A percentile compares a stretch with the other conserved stretches of the same genome.
phyloP scores from a whole-genome alignment of 192 early-diverging fungal genomes.

The Backusella parvicylindrica region DNA sequence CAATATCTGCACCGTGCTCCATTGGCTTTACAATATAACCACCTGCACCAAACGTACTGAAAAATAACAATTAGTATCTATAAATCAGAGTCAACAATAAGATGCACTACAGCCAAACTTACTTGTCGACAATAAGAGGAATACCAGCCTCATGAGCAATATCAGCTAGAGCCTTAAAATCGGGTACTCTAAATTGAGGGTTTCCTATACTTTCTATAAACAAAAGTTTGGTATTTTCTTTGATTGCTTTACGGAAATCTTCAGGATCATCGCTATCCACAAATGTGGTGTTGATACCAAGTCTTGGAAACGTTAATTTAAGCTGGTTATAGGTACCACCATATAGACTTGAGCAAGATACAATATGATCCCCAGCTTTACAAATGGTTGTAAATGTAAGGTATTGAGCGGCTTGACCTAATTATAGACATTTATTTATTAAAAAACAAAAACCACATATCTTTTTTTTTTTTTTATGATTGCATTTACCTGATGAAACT shows the following conservation, averaged over 20 bases:
- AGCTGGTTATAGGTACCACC: conserved; percentile 83
- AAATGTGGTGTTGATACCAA: conserved; percentile 84
- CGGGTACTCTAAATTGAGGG: conserved; percentile 85
- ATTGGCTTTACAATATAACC: conserved; percentile 81
- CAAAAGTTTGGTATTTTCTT: conserved; percentile 86
- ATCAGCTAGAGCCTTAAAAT: conserved; percentile 79
- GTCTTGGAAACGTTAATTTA: conserved; percentile 77
- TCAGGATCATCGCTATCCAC: conserved; percentile 69
- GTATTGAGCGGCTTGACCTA: conserved; percentile 87
- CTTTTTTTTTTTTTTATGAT: not conserved
- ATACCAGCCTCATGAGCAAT: conserved; percentile 81
- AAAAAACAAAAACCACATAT: not conserved
- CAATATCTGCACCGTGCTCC: conserved; percentile 94
- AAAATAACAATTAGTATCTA: not conserved
- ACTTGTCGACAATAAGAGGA: conserved; percentile 91
- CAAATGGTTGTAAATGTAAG: conserved; percentile 77
- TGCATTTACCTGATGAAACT: conserved; percentile 34
- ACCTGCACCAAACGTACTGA: conserved; percentile 86
- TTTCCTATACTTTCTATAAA: conserved; percentile 93
- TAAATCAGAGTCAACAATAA: not conserved
- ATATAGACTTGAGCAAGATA: conserved; percentile 76
- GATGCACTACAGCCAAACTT: not conserved
- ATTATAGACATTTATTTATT: not conserved
- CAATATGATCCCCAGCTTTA: conserved; percentile 84
- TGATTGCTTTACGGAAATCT: conserved; percentile 74